Evolutionary conservation across 2,329 filamentous ascomycete genomes (phyloP).

Genomic region (Drechmeria coniospora): DNA sequence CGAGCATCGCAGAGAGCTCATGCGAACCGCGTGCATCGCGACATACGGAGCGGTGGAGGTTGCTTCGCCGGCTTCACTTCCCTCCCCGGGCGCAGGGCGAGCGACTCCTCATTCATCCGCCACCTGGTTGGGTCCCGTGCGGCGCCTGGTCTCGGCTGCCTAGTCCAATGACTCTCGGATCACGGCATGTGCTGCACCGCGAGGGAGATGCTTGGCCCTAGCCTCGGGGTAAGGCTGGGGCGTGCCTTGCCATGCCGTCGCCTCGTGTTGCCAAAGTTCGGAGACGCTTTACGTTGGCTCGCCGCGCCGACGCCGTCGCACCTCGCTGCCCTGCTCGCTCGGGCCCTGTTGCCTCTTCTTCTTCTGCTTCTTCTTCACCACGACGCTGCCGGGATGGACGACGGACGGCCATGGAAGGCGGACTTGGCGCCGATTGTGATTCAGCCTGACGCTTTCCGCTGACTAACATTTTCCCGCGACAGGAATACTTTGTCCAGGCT

Average conservation of each 20-base stretch:
- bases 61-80: no score
- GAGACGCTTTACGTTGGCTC: no score
- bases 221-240: no score
- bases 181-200: no score
- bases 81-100: no score
- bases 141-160: no score
- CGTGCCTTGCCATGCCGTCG: no score
- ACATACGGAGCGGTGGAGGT: background rate
- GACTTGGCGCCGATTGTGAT: slow-evolving; percentile 12
- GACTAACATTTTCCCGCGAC: slow-evolving; percentile 55
- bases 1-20: slow-evolving; percentile 39
- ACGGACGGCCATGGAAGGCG: slow-evolving; percentile 16
- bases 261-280: no score
- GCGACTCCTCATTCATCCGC: no score
- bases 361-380: slow-evolving; percentile 5
- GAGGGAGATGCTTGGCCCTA: no score
- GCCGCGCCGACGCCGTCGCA: background rate
- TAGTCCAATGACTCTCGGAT: no score
- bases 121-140: no score
- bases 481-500: slow-evolving; percentile 91
- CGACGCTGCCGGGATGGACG: slow-evolving; percentile 10
- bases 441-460: slow-evolving; percentile 20
- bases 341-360: slow-evolving; percentile 2
- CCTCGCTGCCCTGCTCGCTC: slow-evolving; percentile 7
- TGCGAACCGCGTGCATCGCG: background rate